These are phyloP conservation scores for Plantago ovata DNA, from an alignment of 257 asterid genomes.

Conservation along the genomic window DNA sequence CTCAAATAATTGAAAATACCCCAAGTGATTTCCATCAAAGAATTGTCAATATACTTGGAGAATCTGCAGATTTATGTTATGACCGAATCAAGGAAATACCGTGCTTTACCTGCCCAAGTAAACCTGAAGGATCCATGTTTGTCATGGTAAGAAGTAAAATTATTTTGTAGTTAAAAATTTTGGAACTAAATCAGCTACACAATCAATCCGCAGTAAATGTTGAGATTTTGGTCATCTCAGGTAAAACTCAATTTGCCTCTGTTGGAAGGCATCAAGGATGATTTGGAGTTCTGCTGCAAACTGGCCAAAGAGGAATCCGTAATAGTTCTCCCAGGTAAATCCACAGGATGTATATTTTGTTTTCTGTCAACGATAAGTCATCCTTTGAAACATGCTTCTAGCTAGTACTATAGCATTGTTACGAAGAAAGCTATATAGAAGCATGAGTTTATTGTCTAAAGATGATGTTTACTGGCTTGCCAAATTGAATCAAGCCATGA, in stretches of 20 bases:
- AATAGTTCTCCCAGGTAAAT: slow-evolving; percentile 63
- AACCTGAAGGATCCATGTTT: slow-evolving; percentile 89
- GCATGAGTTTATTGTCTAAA: too few species aligned
- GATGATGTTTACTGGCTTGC: too few species aligned
- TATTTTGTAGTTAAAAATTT: not conserved
- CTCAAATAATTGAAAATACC: slow-evolving; percentile 50
- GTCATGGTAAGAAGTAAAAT: slow-evolving; percentile 49
- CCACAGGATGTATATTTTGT: not conserved
- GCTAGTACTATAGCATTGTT: not conserved
- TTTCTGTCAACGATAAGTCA: not conserved
- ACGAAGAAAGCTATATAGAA: too few species aligned
- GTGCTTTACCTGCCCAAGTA: slow-evolving; percentile 67
- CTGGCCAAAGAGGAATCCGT: slow-evolving; percentile 75
- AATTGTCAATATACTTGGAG: slow-evolving; percentile 37
- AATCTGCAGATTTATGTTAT: slow-evolving; percentile 48
- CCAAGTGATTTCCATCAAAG: slow-evolving; percentile 52
- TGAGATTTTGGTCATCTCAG: slow-evolving; percentile 31
- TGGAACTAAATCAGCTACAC: not conserved
- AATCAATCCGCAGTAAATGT: not conserved
- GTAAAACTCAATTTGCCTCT: slow-evolving; percentile 52
- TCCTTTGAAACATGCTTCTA: not conserved
- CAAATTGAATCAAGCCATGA: not conserved
- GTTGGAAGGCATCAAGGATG: slow-evolving; percentile 59
- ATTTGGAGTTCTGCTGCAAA: slow-evolving; percentile 63
- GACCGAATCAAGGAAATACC: slow-evolving; percentile 52